A percentile compares a stretch with the other conserved stretches of the same genome.
Conservation (phyloP, 1,139 yeast genomes). For the Yamadazyma spencermartinsiae region DNA sequence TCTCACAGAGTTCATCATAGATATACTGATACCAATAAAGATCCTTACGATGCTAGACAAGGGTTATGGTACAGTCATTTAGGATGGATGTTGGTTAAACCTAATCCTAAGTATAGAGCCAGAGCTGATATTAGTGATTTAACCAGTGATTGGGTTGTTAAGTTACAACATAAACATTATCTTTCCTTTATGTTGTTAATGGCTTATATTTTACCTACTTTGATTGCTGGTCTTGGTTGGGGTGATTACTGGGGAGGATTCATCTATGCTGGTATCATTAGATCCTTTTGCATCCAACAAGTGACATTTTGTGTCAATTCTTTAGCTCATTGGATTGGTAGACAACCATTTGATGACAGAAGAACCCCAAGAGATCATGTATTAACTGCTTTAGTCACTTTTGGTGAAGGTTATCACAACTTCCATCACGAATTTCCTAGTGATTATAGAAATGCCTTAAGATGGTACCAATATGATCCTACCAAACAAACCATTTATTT, state of each 20-base stretch:
- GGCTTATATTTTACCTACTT: slow-evolving; percentile 73
- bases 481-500: slow-evolving; percentile 79
- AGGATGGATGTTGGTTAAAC: slow-evolving; percentile 96
- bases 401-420: slow-evolving; percentile 99
- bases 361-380: slow-evolving; percentile 97
- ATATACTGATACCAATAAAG: slow-evolving; percentile 94
- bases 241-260: slow-evolving; percentile 93
- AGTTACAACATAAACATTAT: slow-evolving; percentile 93
- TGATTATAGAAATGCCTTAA: slow-evolving; percentile 95
- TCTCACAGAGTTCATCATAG: slow-evolving; percentile 97
- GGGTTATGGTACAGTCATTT: slow-evolving; percentile 96
- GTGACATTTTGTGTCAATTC: slow-evolving; percentile 99
- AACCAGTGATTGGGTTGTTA: slow-evolving; percentile 85
- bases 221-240: slow-evolving; percentile 78
- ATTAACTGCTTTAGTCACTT: slow-evolving; percentile 89
- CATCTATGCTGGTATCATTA: slow-evolving; percentile 84
- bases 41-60: slow-evolving; percentile 94
- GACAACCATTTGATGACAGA: slow-evolving; percentile 96
- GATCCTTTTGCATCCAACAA: slow-evolving; percentile 86
- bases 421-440: slow-evolving; percentile 99
- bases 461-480: slow-evolving; percentile 99
- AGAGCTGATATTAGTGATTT: slow-evolving; percentile 95
- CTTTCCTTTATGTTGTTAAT: slow-evolving; percentile 61
- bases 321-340: slow-evolving; percentile 97
- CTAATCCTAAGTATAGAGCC: slow-evolving; percentile 94